Conservation (phyloP, 176 grass and related monocot genomes). For the Coix lacrymajobi region DNA sequence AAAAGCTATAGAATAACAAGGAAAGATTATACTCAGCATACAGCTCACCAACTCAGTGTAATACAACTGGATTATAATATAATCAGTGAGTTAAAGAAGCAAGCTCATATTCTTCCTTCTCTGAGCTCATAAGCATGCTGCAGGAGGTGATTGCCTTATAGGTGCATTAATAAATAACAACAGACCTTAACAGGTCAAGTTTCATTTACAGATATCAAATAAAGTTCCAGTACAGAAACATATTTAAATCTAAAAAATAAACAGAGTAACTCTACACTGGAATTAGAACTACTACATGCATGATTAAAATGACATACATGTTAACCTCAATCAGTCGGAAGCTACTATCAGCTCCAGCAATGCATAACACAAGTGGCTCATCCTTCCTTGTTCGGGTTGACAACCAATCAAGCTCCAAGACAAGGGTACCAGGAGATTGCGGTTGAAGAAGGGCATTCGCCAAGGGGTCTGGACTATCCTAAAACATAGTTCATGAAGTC, state of each 20-base stretch:
- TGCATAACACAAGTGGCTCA: slow-evolving; percentile 90
- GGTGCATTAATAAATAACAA: neutral
- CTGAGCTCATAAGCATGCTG: neutral
- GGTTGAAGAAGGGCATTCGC: slow-evolving; percentile 96
- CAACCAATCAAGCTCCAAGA: slow-evolving; percentile 99
- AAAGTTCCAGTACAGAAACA: neutral
- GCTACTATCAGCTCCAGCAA: slow-evolving; percentile 98
- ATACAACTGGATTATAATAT: neutral
- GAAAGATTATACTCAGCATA: neutral
- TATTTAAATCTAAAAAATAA: slow-evolving; percentile 5
- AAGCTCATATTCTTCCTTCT: neutral
- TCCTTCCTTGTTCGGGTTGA: slow-evolving; percentile 77
- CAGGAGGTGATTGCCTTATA: neutral
- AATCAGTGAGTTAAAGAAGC: slow-evolving; percentile 4
- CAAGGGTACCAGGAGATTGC: slow-evolving; percentile 95
- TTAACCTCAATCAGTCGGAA: slow-evolving; percentile 97
- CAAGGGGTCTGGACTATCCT: slow-evolving; percentile 97
- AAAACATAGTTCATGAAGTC: slow-evolving; percentile 42
- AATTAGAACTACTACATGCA: neutral
- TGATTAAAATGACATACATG: slow-evolving; percentile 63
- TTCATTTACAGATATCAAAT: slow-evolving; percentile 6
- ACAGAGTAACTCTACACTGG: slow-evolving; percentile 12
- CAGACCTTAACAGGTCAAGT: neutral
- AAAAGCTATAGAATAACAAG: slow-evolving; percentile 3
- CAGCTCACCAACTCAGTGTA: neutral